Evolutionary conservation across 2,329 filamentous ascomycete species (phyloP).

Genomic region (Colletotrichum sp.): DNA sequence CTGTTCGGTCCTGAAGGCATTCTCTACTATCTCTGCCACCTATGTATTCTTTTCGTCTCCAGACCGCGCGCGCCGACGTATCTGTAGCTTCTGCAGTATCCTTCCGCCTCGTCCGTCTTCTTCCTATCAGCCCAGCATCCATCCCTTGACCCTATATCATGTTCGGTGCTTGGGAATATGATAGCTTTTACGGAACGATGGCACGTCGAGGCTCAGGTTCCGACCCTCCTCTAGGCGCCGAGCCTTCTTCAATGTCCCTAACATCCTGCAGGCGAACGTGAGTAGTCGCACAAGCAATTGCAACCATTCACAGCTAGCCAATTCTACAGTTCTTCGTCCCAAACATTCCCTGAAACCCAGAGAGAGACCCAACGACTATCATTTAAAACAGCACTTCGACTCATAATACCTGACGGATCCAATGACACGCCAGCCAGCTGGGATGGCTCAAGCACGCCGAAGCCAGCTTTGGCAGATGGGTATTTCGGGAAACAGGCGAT

Average conservation of each 20-base stretch:
- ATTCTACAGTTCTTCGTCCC: background rate
- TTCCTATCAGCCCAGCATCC: background rate
- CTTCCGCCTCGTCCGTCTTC: background rate
- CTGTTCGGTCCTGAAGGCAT: background rate
- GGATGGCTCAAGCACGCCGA: constrained; percentile 21
- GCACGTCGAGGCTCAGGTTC: background rate
- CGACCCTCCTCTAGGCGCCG: background rate
- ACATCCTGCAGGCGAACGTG: background rate
- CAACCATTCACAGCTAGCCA: background rate
- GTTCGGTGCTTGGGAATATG: background rate
- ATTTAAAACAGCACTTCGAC: constrained; percentile 18
- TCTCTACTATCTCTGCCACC: background rate
- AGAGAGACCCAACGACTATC: constrained; percentile 11
- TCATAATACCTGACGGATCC: background rate
- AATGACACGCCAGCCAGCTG: constrained; percentile 3
- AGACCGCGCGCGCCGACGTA: background rate
- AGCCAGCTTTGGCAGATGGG: background rate
- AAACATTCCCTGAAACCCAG: background rate
- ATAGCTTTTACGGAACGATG: background rate
- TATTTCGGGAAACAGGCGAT: constrained; percentile 12
- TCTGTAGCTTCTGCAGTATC: background rate
- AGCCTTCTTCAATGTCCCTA: background rate
- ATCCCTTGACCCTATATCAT: background rate
- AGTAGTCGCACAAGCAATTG: background rate
- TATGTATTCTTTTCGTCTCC: background rate